Evolutionary conservation across 306 rosid genomes (phyloP).

Genomic region (Aeschynomene evenia): DNA sequence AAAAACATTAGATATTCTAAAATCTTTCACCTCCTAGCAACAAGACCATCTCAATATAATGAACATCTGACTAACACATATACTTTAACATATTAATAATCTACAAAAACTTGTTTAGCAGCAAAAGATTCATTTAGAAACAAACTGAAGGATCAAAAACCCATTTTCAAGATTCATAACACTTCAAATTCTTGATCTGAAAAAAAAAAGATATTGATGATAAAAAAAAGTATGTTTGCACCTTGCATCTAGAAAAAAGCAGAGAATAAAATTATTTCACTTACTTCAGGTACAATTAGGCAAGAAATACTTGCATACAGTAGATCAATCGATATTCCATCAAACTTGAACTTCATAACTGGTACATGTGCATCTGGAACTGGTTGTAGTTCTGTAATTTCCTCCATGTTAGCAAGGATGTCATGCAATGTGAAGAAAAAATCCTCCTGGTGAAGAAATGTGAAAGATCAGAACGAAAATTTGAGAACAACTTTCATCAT

Average conservation of each 20-base stretch:
- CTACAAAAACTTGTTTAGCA: neutral
- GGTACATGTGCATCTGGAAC: constrained; percentile 95
- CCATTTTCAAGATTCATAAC: neutral
- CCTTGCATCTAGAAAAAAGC: neutral
- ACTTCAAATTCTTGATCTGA: neutral
- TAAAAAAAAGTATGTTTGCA: neutral
- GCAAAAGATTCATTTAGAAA: neutral
- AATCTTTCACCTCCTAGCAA: neutral
- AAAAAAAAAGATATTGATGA: neutral
- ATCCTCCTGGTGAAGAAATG: constrained; percentile 58
- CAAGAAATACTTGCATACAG: constrained; percentile 84
- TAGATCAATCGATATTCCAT: constrained; percentile 83
- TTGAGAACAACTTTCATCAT: neutral
- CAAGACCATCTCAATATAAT: neutral
- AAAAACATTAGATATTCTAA: neutral
- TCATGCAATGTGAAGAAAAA: constrained; percentile 76
- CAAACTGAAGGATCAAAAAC: neutral
- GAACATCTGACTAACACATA: neutral
- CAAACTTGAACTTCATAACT: constrained; percentile 88
- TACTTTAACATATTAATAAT: neutral
- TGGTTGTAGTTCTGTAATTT: constrained; percentile 82
- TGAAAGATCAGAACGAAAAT: neutral
- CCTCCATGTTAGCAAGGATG: constrained; percentile 67
- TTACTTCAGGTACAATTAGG: constrained; percentile 83
- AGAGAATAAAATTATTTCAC: constrained; percentile 7